Base-by-base conservation (phyloP, 1,139 yeast species). In the Candida tetrigidarum region DNA sequence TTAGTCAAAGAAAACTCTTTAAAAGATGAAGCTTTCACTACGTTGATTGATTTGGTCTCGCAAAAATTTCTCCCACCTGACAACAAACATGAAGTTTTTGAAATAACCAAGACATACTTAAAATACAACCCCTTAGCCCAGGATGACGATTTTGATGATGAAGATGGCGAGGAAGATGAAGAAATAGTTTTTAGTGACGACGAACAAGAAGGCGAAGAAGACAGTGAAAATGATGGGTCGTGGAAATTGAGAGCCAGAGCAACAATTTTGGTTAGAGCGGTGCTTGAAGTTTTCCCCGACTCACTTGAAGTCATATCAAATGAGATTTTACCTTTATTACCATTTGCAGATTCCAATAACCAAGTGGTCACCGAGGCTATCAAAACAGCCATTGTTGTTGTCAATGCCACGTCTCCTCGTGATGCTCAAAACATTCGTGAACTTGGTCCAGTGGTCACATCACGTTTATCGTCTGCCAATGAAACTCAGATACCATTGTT, bases 221-320 rank as follows among this genome's bases (percentile, higher is more conserved):
- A 46, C 16, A 66, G 56, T 20, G 67, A 63, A 34, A 82, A 81
- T 43, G 91, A 85, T 53, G 80, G 82, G 23, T 80, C 88, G 1
- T 86, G 95, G 89, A 84, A 83, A 53, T 62, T 89, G 28, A 71
- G 96, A 47, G 71, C 80, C 35, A 77, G 76, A 45, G 68, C 90
- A 0, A 75, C 81, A 2, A 65, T 68, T 20, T 59, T 84, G 27
- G 59, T 78, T 3, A 61, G 71, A 9, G 64, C 74, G 0, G 48
- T 81, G n/a, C 64, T 76, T 12, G 56, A 56, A 4, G 55, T 60
- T 7, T 68, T 62, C 49, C 73, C 83, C 8, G 47, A 43, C n/a
- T 34, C 43, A 14, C 43, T 48, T 18, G 50, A 40, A 16, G 7
- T 35, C 2, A 15, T 53, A 18, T 38, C 46, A 3, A 43, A 27